phyloP scores from a whole-genome alignment of 73 alveolate species.

The Tetrahymena malaccensis region DNA sequence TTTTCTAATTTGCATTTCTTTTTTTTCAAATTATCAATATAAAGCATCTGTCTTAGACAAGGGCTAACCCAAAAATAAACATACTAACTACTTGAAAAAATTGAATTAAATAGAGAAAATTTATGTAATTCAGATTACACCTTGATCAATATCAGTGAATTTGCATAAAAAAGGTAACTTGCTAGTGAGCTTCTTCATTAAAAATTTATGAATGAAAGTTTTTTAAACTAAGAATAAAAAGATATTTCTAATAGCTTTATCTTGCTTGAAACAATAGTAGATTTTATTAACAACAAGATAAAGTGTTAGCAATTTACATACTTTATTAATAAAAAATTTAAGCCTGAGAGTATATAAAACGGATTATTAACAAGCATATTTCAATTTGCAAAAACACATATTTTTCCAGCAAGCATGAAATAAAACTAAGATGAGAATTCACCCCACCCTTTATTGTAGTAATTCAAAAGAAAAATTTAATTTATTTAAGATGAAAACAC shows the following conservation, averaged over 20 bases:
- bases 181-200: neutral
- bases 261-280: neutral
- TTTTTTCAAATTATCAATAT: neutral
- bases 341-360: neutral
- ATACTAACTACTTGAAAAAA: neutral
- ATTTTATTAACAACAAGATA: neutral
- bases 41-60: neutral
- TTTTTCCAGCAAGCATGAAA: neutral
- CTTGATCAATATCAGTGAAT: neutral
- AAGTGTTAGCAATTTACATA: neutral
- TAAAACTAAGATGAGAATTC: neutral
- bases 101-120: neutral
- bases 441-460: neutral
- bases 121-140: neutral
- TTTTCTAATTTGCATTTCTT: neutral
- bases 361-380: neutral
- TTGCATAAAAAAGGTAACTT: neutral
- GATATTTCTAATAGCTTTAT: neutral
- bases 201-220: neutral
- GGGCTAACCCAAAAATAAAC: neutral
- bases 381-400: neutral
- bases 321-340: neutral
- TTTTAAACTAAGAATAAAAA: neutral
- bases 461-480: neutral
- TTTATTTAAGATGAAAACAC: neutral